Evolutionary conservation across 2,329 filamentous ascomycete species (phyloP).

Genomic region (Lasiodiplodia sp.): DNA sequence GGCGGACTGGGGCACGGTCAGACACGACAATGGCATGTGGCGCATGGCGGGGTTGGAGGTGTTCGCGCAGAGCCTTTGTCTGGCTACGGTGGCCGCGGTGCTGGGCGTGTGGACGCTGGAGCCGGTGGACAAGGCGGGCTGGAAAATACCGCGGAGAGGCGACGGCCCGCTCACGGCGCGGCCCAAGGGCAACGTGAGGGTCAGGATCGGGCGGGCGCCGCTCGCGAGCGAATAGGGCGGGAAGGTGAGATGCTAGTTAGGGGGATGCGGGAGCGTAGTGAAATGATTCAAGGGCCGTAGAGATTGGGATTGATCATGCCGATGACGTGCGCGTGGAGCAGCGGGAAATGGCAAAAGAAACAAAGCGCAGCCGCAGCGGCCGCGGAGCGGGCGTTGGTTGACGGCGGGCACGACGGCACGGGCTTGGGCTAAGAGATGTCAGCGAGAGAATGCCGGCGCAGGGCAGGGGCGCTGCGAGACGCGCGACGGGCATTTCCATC

Average conservation of each 20-base stretch:
- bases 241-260: neutral
- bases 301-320: constrained; percentile 26
- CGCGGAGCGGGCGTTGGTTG: constrained; percentile 2
- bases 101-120: constrained; percentile 65
- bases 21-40: constrained; percentile 30
- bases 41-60: constrained; percentile 45
- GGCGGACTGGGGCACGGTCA: constrained; percentile 27
- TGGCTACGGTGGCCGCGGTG: constrained; percentile 61
- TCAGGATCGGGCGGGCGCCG: constrained; percentile 57
- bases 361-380: constrained; percentile 23
- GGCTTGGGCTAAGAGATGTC: constrained; percentile 1
- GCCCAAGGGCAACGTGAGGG: constrained; percentile 61
- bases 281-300: constrained; percentile 26
- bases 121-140: constrained; percentile 50
- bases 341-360: constrained; percentile 21
- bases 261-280: constrained; percentile 12
- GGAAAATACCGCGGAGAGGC: constrained; percentile 59
- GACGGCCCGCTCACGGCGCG: constrained; percentile 57
- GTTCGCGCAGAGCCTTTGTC: constrained; percentile 59
- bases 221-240: constrained; percentile 25
- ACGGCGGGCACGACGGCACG: constrained; percentile 20
- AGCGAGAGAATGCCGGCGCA: constrained; percentile 6
- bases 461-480: constrained; percentile 15
- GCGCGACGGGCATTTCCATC: neutral
- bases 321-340: constrained; percentile 25